Conservation (phyloP, 2,329 filamentous ascomycete species). For the Aphanocladium album region DNA sequence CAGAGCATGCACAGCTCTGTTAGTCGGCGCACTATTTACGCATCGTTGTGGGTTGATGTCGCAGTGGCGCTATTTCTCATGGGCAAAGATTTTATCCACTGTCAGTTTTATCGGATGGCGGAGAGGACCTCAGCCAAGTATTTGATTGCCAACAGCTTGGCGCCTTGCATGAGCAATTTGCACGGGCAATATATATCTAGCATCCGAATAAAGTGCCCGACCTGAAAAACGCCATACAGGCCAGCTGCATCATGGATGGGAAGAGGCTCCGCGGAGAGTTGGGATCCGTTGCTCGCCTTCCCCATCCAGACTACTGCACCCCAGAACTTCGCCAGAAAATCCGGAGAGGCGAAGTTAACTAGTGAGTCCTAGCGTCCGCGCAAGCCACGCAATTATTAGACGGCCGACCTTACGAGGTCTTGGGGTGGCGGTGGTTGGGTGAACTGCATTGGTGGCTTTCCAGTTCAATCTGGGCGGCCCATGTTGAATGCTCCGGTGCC, state of each 20-base stretch:
- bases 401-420: background rate
- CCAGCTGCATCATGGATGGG: background rate
- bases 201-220: no score
- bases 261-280: background rate
- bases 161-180: background rate
- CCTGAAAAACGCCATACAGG: no score
- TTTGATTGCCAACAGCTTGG: background rate
- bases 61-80: background rate
- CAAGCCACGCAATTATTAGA: background rate
- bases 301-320: background rate
- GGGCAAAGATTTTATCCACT: no score
- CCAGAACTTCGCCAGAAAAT: background rate
- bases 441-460: background rate
- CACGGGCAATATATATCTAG: no score
- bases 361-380: background rate
- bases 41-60: background rate
- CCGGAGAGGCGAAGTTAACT: background rate
- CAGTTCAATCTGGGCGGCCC: no score
- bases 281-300: background rate
- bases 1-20: background rate
- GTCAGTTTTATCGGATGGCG: no score
- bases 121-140: no score
- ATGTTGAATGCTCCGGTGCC: no score
- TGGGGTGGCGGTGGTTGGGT: background rate
- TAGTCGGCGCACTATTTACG: background rate